These are phyloP conservation scores for Salicornia ramosissima DNA, from an alignment of 148 eudicot species.

Conservation along the genomic window DNA sequence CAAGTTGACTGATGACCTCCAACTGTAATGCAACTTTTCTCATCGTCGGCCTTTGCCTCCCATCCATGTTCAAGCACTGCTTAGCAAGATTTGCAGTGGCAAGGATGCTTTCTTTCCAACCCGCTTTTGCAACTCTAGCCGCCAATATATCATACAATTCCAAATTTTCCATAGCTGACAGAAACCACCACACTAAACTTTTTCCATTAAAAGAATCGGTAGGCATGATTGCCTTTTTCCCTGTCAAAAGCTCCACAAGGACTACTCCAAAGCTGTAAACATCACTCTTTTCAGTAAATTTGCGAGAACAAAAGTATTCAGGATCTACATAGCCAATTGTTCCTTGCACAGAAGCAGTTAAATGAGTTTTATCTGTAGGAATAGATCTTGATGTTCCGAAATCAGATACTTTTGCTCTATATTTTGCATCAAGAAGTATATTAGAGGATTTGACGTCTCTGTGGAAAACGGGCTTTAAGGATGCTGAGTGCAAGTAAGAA, in stretches of 20 bases:
- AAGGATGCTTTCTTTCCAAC: slow-evolving; percentile 5
- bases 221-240: slow-evolving; percentile 17
- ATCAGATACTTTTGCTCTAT: slow-evolving; percentile 25
- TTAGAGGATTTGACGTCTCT: slow-evolving; percentile 34
- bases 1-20: slow-evolving; percentile 4
- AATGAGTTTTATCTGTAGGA: slow-evolving; percentile 26
- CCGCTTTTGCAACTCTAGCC: slow-evolving; percentile 13
- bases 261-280: slow-evolving; percentile 34
- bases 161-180: slow-evolving; percentile 7
- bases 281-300: slow-evolving; percentile 33
- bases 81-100: slow-evolving; percentile 21
- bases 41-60: slow-evolving; percentile 26
- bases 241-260: slow-evolving; percentile 30
- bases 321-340: slow-evolving; percentile 37
- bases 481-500: slow-evolving; percentile 22
- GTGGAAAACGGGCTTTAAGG: slow-evolving; percentile 21
- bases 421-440: slow-evolving; percentile 26
- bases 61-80: slow-evolving; percentile 23
- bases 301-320: slow-evolving; percentile 26
- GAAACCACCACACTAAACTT: slow-evolving; percentile 13
- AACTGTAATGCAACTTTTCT: slow-evolving; percentile 13
- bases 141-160: slow-evolving; percentile 12
- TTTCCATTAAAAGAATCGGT: neutral
- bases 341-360: slow-evolving; percentile 29
- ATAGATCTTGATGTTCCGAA: slow-evolving; percentile 28